Base-by-base conservation (phyloP, 345 rosid species). In the Cochlearia excelsa region DNA sequence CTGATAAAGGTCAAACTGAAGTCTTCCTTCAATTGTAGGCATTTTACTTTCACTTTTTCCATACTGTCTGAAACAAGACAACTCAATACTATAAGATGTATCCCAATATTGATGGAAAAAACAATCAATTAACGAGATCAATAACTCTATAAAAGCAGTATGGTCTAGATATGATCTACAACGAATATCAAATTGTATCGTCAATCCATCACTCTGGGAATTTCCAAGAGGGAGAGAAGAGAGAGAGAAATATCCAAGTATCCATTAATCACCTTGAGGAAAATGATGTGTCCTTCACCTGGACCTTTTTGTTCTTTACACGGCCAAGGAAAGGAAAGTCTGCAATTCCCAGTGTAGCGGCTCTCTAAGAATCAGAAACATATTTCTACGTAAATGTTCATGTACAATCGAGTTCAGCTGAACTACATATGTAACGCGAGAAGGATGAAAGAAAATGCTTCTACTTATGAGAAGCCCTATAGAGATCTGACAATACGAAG, bases 11-110 rank as follows among this genome's bases (percentile, higher is more conserved):
- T 92, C 99, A 73, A 92, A 92, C 69, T 88, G 95, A 67, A 92
- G 87, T 77, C 99, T 80, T 73, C 99, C 99, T 75, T 92, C 97
- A 65, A 92, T 68, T 44, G 91, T 78, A 66, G 88, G 86, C 74
- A 88, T 97, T 85, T 92, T 89, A 63, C 97, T 92, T 79, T 92
- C 94, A 74, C 99, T 83, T 34, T 78, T 86, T 70, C 98, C 98
- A 55, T 71, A 70, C 61, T 92, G 98, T 72, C 97, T 93, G 89
- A 44, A 67, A 74, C 72, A 35, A 45, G 45, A 16, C 23, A 41
- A 71, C 69, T 30, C 34, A 65, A 66, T 59, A 72, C 35, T n/a
- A 62, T 37, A 55, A 37, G 11, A 16, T 16, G 23, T 16, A 16
- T 16, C 23, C 23, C 23, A 16, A 16, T 16, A 16, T 16, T 16